These are phyloP conservation scores for Saxispiralis lemnorum DNA, from an alignment of 495 filamentous ascomycete genomes.

Conservation along the genomic window DNA sequence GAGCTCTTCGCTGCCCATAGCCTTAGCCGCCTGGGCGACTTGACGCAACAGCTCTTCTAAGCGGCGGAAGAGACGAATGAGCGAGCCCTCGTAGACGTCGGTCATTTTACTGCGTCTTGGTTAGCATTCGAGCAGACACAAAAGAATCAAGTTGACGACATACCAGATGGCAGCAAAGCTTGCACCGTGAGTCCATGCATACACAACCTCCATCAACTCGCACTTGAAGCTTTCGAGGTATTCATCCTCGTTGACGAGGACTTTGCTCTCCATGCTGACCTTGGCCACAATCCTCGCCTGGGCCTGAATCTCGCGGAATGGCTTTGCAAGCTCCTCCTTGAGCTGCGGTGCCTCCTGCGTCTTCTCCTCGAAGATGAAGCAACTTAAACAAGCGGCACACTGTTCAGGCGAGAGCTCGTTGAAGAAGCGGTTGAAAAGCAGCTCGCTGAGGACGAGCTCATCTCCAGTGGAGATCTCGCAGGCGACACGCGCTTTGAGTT, in stretches of 20 bases:
- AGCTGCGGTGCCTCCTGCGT: slow-evolving; percentile 49
- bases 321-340: slow-evolving; percentile 69
- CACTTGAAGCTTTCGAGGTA: slow-evolving; percentile 75
- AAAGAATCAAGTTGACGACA: slow-evolving; percentile 18
- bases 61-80: slow-evolving; percentile 89
- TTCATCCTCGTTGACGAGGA: slow-evolving; percentile 78
- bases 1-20: slow-evolving; percentile 92
- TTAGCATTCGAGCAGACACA: slow-evolving; percentile 12
- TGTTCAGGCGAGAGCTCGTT: slow-evolving; percentile 82
- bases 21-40: slow-evolving; percentile 90
- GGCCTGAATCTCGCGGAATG: slow-evolving; percentile 64
- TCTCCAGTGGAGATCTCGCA: slow-evolving; percentile 93
- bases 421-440: slow-evolving; percentile 95
- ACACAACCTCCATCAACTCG: slow-evolving; percentile 91
- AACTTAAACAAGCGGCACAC: slow-evolving; percentile 65
- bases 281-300: slow-evolving; percentile 79
- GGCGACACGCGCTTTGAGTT: slow-evolving; percentile 87
- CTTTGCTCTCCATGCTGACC: slow-evolving; percentile 80
- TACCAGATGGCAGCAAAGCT: slow-evolving; percentile 93
- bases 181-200: slow-evolving; percentile 81
- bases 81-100: slow-evolving; percentile 85
- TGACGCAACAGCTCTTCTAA: slow-evolving; percentile 91
- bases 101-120: slow-evolving; percentile 70
- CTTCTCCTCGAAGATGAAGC: slow-evolving; percentile 96
- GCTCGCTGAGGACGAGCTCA: slow-evolving; percentile 76